Evolutionary conservation across 768 basidiomycete species (phyloP).

Genomic region (Coprinopsis strossmayeri): DNA sequence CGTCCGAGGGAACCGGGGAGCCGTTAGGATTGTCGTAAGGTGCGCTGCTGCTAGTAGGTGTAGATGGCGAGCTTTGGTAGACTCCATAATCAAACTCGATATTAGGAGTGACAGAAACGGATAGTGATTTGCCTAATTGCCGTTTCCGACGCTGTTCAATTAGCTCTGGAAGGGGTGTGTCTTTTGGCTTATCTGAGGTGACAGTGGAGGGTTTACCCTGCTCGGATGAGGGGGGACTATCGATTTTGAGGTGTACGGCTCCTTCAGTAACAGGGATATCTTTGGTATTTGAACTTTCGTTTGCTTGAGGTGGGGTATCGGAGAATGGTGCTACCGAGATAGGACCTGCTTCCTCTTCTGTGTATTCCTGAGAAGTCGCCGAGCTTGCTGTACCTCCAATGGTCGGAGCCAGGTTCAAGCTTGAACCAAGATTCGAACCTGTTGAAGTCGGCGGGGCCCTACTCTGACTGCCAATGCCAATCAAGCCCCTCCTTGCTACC

Average conservation of each 20-base stretch:
- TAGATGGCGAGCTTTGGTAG: too few species aligned
- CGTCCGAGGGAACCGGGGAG: neutral
- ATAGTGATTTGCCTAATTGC: slow-evolving; percentile 56
- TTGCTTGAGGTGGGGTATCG: too few species aligned
- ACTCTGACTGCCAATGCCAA: slow-evolving; percentile 32
- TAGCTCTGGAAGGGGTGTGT: slow-evolving; percentile 36
- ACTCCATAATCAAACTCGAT: neutral
- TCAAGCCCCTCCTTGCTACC: slow-evolving; percentile 38
- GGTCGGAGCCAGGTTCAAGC: too few species aligned
- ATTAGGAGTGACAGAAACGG: slow-evolving; percentile 52
- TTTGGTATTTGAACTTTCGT: too few species aligned
- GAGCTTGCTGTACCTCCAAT: too few species aligned
- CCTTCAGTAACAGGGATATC: too few species aligned
- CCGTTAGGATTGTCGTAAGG: neutral
- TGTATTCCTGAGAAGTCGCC: too few species aligned
- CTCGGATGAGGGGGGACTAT: too few species aligned
- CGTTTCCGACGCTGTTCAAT: slow-evolving; percentile 49
- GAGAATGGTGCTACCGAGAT: too few species aligned
- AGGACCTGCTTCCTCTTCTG: too few species aligned
- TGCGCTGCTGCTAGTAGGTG: neutral
- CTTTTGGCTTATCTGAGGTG: slow-evolving; percentile 15
- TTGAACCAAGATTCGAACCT: neutral
- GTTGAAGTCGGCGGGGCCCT: slow-evolving; percentile 13
- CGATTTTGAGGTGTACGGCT: too few species aligned
- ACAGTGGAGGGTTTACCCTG: too few species aligned